Percentiles rank a stretch among this genome's conserved stretches.
These are phyloP conservation scores for Paracorniculantispora psalliotae DNA, from an alignment of 2,329 filamentous ascomycete genomes.

Conservation along the genomic window DNA sequence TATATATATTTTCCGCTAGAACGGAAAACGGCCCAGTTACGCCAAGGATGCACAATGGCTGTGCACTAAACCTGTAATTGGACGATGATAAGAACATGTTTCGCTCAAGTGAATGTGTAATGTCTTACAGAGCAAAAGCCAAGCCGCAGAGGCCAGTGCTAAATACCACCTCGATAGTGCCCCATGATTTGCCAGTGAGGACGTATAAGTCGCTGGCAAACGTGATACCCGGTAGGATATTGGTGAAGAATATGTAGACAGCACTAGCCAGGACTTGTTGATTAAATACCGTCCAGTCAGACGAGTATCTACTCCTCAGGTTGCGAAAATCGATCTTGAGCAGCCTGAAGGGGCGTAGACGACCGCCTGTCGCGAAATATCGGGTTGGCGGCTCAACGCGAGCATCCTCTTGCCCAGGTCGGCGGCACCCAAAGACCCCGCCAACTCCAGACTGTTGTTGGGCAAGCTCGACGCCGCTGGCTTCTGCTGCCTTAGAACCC, in stretches of 20 bases:
- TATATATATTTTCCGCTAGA: constrained; percentile 60
- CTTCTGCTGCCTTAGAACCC: neutral
- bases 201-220: constrained; percentile 62
- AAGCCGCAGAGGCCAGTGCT: constrained; percentile 60
- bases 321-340: constrained; percentile 44
- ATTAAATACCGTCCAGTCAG: constrained; percentile 57
- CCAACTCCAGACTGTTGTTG: neutral
- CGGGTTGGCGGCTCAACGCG: neutral
- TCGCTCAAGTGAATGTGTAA: neutral
- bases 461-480: neutral
- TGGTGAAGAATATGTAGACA: constrained; percentile 63
- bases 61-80: constrained; percentile 44
- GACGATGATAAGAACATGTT: neutral
- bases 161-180: constrained; percentile 62
- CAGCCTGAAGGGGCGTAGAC: constrained; percentile 48
- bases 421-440: neutral
- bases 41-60: constrained; percentile 60
- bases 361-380: constrained; percentile 34
- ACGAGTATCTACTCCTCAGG: constrained; percentile 41
- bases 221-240: constrained; percentile 61
- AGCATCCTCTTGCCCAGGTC: neutral
- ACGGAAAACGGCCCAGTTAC: constrained; percentile 65
- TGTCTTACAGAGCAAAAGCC: constrained; percentile 53
- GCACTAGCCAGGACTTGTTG: constrained; percentile 59
- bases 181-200: constrained; percentile 58